Evolutionary conservation across 495 filamentous ascomycete genomes (phyloP).

Genomic region (Penicillium cosmopolitanum): DNA sequence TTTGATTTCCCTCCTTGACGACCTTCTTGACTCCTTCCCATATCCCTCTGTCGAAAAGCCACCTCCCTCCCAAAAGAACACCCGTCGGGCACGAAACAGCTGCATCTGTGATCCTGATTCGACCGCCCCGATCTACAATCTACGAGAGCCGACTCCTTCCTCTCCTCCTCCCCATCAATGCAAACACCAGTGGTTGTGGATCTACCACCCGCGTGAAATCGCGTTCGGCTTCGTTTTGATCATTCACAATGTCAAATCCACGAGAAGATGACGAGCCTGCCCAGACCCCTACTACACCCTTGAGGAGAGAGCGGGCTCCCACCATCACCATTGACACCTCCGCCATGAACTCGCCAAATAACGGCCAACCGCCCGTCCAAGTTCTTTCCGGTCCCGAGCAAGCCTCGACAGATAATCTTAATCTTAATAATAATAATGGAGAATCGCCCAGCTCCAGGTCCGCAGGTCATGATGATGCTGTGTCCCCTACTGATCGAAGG

Average conservation of each 20-base stretch:
- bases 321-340: slow-evolving; percentile 80
- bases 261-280: slow-evolving; percentile 28
- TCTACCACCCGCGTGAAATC: slow-evolving; percentile 19
- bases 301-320: slow-evolving; percentile 56
- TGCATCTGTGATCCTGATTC: not conserved
- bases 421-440: slow-evolving; percentile 33
- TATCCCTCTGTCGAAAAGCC: not conserved
- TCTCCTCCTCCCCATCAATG: slow-evolving; percentile 14
- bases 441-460: slow-evolving; percentile 44
- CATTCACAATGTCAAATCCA: slow-evolving; percentile 41
- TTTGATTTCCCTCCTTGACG: slow-evolving; percentile 4
- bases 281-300: slow-evolving; percentile 34
- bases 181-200: slow-evolving; percentile 10
- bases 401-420: slow-evolving; percentile 47
- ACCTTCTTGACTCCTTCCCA: not conserved
- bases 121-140: not conserved
- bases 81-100: not conserved
- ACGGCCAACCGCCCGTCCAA: slow-evolving; percentile 30
- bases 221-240: slow-evolving; percentile 15
- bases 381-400: slow-evolving; percentile 43
- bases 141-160: not conserved
- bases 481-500: slow-evolving; percentile 62
- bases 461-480: slow-evolving; percentile 42
- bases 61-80: not conserved
- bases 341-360: slow-evolving; percentile 54